Percentiles rank a stretch among this genome's conserved stretches.
Evolutionary conservation across 768 basidiomycete species (phyloP).

Genomic region (Leccinellum albellum): DNA sequence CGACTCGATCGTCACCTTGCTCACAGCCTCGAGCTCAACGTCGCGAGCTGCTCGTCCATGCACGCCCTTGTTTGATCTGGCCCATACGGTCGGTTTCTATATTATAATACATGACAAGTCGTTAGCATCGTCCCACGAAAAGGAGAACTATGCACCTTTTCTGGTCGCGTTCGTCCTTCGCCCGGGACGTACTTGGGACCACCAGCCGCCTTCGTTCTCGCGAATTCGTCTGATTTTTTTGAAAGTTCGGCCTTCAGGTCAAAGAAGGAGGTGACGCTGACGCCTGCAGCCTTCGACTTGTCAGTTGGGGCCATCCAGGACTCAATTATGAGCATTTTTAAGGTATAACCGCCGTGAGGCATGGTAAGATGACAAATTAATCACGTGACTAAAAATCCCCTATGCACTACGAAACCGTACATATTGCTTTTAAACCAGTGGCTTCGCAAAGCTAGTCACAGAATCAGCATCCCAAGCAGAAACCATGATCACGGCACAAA

Average conservation of each 20-base stretch:
- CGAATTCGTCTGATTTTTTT: constrained; percentile 53
- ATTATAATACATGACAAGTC: not conserved
- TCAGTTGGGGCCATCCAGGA: constrained; percentile 43
- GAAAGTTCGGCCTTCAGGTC: constrained; percentile 65
- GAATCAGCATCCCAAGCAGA: not conserved
- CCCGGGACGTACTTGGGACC: constrained; percentile 49
- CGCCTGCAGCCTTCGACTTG: constrained; percentile 62
- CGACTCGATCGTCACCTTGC: constrained; percentile 67
- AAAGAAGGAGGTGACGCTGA: constrained; percentile 74
- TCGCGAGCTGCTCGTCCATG: constrained; percentile 60
- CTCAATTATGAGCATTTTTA: constrained; percentile 6
- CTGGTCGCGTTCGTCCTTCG: constrained; percentile 55
- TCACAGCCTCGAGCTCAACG: constrained; percentile 64
- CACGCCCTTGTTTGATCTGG: constrained; percentile 73
- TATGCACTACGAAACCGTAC: constrained; percentile 43
- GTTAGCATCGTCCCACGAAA: not conserved
- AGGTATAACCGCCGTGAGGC: no score
- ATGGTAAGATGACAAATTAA: not conserved
- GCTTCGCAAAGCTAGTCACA: constrained; percentile 46
- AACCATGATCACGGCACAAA: not conserved
- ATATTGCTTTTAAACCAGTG: constrained; percentile 44
- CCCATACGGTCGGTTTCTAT: constrained; percentile 79
- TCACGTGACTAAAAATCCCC: constrained; percentile 11
- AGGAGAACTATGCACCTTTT: constrained; percentile 50
- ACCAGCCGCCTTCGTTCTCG: constrained; percentile 62